These are phyloP conservation scores for Venturia asperata DNA, from an alignment of 2,329 filamentous ascomycete genomes.

Conservation along the genomic window DNA sequence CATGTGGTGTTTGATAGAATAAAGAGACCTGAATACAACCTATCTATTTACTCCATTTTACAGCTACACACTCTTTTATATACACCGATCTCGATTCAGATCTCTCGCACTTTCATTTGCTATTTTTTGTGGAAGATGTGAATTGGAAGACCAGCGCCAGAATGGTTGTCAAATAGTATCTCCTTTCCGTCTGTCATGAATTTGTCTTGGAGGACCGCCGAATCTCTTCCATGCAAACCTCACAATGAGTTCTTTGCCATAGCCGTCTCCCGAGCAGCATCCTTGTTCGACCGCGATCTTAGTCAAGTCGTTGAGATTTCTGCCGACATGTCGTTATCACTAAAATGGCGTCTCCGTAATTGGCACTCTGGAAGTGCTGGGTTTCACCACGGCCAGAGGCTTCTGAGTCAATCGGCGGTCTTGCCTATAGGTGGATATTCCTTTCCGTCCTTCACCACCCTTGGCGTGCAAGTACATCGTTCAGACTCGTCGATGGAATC, in stretches of 20 bases:
- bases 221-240: too few species aligned
- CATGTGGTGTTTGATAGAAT: too few species aligned
- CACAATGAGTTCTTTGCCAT: background rate
- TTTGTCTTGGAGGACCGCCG: too few species aligned
- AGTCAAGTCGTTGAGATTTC: background rate
- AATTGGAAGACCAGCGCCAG: too few species aligned
- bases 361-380: background rate
- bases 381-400: conserved; percentile 17
- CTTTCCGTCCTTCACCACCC: conserved; percentile 53
- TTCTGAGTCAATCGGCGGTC: conserved; percentile 31
- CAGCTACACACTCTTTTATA: background rate
- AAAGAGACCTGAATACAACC: too few species aligned
- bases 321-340: background rate
- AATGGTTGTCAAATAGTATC: too few species aligned
- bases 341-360: too few species aligned
- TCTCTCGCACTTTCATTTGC: too few species aligned
- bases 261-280: background rate
- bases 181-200: too few species aligned
- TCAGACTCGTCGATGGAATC: conserved; percentile 50
- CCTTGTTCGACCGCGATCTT: background rate
- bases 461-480: conserved; percentile 60
- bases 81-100: too few species aligned
- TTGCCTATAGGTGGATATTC: conserved; percentile 56
- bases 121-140: too few species aligned
- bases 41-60: background rate